Percentiles rank a stretch among this genome's conserved stretches.
These are phyloP conservation scores for Nitzschia palea DNA, from an alignment of 108 stramenopile genomes.

Conservation along the genomic window DNA sequence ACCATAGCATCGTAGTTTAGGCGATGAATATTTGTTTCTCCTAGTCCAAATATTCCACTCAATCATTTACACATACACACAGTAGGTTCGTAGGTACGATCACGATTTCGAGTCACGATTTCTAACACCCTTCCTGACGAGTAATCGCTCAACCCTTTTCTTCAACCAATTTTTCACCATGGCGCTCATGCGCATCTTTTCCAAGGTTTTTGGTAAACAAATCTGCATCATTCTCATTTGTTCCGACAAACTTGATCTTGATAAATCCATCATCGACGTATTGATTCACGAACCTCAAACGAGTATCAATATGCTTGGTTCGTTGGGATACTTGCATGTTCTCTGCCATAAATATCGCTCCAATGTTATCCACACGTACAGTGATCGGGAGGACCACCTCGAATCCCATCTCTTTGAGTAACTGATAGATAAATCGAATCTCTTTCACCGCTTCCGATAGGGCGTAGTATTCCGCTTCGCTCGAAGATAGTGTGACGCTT, in stretches of 20 bases:
- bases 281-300: background rate
- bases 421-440: background rate
- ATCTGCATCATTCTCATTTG: background rate
- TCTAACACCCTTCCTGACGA: no score
- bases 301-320: background rate
- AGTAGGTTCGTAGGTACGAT: background rate
- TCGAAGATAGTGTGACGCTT: background rate
- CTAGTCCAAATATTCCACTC: no score
- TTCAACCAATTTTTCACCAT: background rate
- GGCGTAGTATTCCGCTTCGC: conserved; percentile 3
- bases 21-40: no score
- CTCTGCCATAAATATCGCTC: conserved; percentile 9
- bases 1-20: no score
- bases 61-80: no score
- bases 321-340: background rate
- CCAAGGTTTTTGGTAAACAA: background rate
- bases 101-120: no score
- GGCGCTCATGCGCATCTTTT: background rate
- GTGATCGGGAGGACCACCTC: conserved; percentile 28
- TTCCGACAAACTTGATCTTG: background rate
- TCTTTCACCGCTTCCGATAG: conserved; percentile 6
- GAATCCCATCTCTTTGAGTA: conserved; percentile 12
- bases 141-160: no score
- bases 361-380: conserved; percentile 25
- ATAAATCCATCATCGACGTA: conserved; percentile 1